These are phyloP conservation scores for Buxus sempervirens DNA, from an alignment of 164 flowering plant genomes.

Conservation along the genomic window DNA sequence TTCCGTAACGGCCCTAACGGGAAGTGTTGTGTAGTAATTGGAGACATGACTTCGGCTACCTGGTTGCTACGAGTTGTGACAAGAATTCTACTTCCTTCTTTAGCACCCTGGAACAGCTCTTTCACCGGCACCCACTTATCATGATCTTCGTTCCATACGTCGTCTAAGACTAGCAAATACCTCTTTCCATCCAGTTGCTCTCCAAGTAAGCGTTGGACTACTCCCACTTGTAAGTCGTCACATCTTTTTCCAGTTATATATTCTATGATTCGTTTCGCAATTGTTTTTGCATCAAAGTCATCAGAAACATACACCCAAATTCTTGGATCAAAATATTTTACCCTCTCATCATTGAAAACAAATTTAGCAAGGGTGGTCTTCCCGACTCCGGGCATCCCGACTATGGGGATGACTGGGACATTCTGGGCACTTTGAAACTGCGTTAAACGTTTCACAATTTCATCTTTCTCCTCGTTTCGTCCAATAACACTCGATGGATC, in stretches of 20 bases:
- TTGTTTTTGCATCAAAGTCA: background rate
- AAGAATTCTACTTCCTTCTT: background rate
- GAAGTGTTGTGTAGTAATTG: background rate
- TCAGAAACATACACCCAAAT: background rate
- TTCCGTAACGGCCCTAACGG: background rate
- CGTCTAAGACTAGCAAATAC: slow-evolving; percentile 15
- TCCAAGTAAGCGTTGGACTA: background rate
- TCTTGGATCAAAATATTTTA: background rate
- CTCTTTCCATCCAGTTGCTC: background rate
- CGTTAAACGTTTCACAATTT: background rate
- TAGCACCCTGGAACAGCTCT: background rate
- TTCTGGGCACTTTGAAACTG: background rate
- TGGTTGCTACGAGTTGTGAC: background rate
- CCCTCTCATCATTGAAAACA: background rate
- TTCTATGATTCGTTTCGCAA: background rate
- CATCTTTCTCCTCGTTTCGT: background rate
- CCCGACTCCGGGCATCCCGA: background rate
- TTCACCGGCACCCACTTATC: background rate
- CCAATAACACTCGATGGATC: background rate
- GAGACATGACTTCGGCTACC: background rate
- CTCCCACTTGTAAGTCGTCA: background rate
- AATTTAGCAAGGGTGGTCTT: background rate
- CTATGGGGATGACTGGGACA: background rate
- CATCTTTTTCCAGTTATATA: background rate
- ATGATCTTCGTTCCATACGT: slow-evolving; percentile 1